Base-by-base conservation (phyloP, 2,329 filamentous ascomycete genomes). In the Neopestalotiopsis clavispora region DNA sequence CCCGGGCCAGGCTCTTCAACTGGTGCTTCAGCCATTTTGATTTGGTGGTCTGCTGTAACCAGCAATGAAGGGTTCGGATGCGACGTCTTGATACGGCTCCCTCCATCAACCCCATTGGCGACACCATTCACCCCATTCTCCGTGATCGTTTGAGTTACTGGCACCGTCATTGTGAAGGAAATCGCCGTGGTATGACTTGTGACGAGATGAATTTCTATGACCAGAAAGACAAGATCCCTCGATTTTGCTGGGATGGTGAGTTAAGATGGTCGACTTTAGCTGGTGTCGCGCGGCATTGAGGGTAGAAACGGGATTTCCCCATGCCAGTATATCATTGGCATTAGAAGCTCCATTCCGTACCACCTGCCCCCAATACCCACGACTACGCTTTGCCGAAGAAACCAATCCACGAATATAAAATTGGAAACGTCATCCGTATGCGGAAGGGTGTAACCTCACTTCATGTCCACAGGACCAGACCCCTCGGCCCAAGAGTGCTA, bases 1-100 rank as follows among this genome's bases (percentile, higher is more conserved):
- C 85, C 86, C 6, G 79, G 78, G 6, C 81, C 80, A 3, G 89
- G 89, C 34, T 82, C 83, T 72, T 85, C 83, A 1, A 91, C 84
- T 6, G 89, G 88, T 1, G 86, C 87, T 59, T 90, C 84, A 34
- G 86, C 82, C 13, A 84, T 76, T 74, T 90, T 89, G 67, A 91
- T 75, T 4, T 82, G 81, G 74, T 90, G 89, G 73, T 91, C 87
- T 60, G 85, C 86, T 0, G 89, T 91, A 17, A 90, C 86, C 69
- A 88, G 84, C 13, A 90, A 79, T 2, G 86, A 87, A 4, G 87
- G 87, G 72, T 90, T 90, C 63, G 66, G 60, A 28, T 67, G 68
- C 12, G 68, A 69, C 12, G 61, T 32, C 42, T 67, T 40, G 65
- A 60, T 32, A 32, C 56, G 42, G 7, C 17, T 28, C 7, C 17